These are phyloP conservation scores for Gomphus bonarii DNA, from an alignment of 1,284 basidiomycete species.

Conservation along the genomic window DNA sequence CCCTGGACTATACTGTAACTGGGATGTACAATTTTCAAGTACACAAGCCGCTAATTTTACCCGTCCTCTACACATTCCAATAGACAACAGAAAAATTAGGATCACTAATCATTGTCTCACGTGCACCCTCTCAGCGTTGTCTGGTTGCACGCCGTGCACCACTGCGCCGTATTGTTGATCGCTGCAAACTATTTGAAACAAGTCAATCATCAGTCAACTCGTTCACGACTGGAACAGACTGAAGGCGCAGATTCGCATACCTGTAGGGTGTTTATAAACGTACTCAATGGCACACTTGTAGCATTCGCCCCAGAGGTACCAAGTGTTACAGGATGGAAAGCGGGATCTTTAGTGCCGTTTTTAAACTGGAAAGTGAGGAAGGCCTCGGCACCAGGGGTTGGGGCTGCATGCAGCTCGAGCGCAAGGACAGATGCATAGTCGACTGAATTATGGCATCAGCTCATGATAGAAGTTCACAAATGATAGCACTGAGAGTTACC, in stretches of 20 bases:
- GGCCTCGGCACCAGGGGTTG: slow-evolving; percentile 56
- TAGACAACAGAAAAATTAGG: neutral
- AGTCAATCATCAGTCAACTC: neutral
- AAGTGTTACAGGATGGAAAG: slow-evolving; percentile 39
- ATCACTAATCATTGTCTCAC: neutral
- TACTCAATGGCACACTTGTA: slow-evolving; percentile 61
- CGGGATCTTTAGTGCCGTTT: slow-evolving; percentile 58
- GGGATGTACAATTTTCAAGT: too few species aligned
- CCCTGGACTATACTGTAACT: too few species aligned
- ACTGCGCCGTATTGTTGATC: slow-evolving; percentile 24
- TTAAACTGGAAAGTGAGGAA: slow-evolving; percentile 78
- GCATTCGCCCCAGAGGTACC: slow-evolving; percentile 52
- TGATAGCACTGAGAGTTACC: slow-evolving; percentile 28
- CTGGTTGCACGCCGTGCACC: slow-evolving; percentile 26
- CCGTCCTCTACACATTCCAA: neutral
- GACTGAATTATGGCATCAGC: slow-evolving; percentile 34
- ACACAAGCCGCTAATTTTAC: too few species aligned
- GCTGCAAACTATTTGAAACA: slow-evolving; percentile 17
- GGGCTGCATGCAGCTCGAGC: slow-evolving; percentile 68
- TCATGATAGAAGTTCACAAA: neutral
- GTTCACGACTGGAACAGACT: neutral
- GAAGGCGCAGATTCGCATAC: slow-evolving; percentile 24
- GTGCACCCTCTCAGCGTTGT: neutral
- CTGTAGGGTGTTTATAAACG: slow-evolving; percentile 70
- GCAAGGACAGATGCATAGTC: slow-evolving; percentile 70